Percentiles rank a stretch among this genome's conserved stretches.
phyloP scores from a whole-genome alignment of 2,329 filamentous ascomycete species.

The Penicillium frequentans region DNA sequence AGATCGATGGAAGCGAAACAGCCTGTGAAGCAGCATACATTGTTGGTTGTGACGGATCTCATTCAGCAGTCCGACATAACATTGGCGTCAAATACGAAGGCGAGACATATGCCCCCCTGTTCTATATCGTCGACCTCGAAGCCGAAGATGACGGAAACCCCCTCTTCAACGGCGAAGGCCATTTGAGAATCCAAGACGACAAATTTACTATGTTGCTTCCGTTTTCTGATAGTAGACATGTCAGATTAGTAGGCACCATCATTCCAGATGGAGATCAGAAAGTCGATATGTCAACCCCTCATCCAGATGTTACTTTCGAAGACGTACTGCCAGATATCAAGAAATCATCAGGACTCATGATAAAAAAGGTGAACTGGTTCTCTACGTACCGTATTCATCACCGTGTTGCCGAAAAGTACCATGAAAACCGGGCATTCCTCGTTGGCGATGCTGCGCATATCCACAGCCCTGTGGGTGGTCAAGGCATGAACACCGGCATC shows the following conservation, averaged over 20 bases:
- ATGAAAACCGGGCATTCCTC: slow-evolving; percentile 52
- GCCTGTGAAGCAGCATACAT: slow-evolving; percentile 43
- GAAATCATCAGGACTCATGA: slow-evolving; percentile 21
- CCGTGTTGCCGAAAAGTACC: slow-evolving; percentile 44
- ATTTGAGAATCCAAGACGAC: slow-evolving; percentile 33
- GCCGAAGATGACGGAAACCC: slow-evolving; percentile 24
- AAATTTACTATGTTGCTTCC: slow-evolving; percentile 40
- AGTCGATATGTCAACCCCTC: slow-evolving; percentile 12
- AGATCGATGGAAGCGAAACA: slow-evolving; percentile 19
- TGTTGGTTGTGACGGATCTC: slow-evolving; percentile 56
- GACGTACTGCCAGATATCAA: slow-evolving; percentile 27
- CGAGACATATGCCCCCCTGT: slow-evolving; percentile 44
- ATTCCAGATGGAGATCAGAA: slow-evolving; percentile 5
- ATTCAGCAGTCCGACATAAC: slow-evolving; percentile 48
- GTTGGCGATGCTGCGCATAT: slow-evolving; percentile 61
- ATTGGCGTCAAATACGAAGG: slow-evolving; percentile 45
- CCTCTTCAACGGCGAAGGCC: slow-evolving; percentile 31
- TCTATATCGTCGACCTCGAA: slow-evolving; percentile 47
- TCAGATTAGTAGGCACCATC: slow-evolving; percentile 29
- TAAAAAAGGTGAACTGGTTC: slow-evolving; percentile 40
- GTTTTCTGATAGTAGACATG: slow-evolving; percentile 22
- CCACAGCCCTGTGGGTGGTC: slow-evolving; percentile 56
- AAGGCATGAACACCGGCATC: slow-evolving; percentile 60
- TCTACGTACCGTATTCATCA: slow-evolving; percentile 50
- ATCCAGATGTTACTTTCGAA: slow-evolving; percentile 29